Evolutionary conservation across 228 moss, liverwort and hornwort genomes (phyloP).

Genomic region (Sphagnum fallax): DNA sequence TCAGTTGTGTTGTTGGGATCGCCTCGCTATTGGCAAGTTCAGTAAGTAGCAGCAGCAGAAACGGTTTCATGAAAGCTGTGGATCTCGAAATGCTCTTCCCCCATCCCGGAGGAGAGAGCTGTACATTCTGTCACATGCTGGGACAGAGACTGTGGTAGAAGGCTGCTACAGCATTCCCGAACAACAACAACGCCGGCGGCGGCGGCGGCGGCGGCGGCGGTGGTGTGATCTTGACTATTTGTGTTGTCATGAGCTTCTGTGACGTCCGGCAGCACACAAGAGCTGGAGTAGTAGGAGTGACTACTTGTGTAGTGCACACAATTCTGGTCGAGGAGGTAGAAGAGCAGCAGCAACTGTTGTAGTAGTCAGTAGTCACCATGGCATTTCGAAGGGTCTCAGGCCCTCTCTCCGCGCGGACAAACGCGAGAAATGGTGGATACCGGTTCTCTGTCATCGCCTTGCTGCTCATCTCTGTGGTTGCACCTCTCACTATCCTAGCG

Average conservation of each 20-base stretch:
- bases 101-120: neutral
- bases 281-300: neutral
- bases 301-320: neutral
- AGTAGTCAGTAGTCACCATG: neutral
- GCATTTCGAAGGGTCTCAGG: constrained; percentile 15
- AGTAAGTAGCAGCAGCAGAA: neutral
- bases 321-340: neutral
- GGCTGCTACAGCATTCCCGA: neutral
- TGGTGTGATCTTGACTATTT: constrained; percentile 1
- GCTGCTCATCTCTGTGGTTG: constrained; percentile 27
- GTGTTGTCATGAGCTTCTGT: neutral
- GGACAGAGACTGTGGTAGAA: neutral
- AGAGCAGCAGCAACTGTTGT: neutral
- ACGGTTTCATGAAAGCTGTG: neutral
- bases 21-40: neutral
- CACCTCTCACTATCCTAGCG: constrained; percentile 41
- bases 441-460: constrained; percentile 26
- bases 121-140: neutral
- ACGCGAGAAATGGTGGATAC: constrained; percentile 29
- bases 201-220: neutral
- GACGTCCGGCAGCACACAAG: neutral
- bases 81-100: neutral
- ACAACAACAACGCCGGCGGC: too few relatives aligned
- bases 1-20: neutral
- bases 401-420: constrained; percentile 20